Evolutionary conservation across 257 asterid species (phyloP), one percentile per base, ranked within the genome.

Genomic region (Solanum paucissectum): DNA sequence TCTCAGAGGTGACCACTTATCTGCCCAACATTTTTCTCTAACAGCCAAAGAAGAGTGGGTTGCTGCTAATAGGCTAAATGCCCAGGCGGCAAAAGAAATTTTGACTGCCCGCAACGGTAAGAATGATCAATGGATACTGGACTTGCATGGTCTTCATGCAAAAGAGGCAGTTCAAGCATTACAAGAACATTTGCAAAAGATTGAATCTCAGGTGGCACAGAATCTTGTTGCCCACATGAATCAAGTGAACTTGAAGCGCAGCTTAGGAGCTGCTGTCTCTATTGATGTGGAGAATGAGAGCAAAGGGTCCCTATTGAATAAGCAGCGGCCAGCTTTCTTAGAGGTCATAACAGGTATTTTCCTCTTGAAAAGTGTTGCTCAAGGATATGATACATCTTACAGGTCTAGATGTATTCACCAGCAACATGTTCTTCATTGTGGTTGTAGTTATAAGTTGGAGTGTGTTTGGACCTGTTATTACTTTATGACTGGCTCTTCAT

Each of bases 131-230:
- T 95, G 98, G 98, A 94, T 94, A 85, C 83, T 97, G 91, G 99
- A 97, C 90, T 92, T 97, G 90, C 99, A 97, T 92, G 99, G 99
- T 88, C 98, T 97, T 88, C 98, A 97, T 89, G 94, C 98, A 58
- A 90, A 90, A 20, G 99, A 97, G 92, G 98, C 99, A 85, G 96
- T 97, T 89, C 90, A 91, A 90, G 98, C 98, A 83, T 86, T 97
- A 93, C 90, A 81, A 88, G 95, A 92, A 81, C 98, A 91, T 84
- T 90, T 97, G 83, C 92, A 55, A 79, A 91, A 84, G 87, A 93
- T 94, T 87, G 99, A 97, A 91, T 89, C 92, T 86, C 86, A 86
- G 76, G 88, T 88, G 69, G 87, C 93, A 60, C 40, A 88, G 62
- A 91, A 91, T 90, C 76, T 58, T 87, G 74, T 81, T 46, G 75